Evolutionary conservation across 2,329 filamentous ascomycete species (phyloP), one percentile per base, ranked within the genome.

Genomic region (Grosmannia penicillata): DNA sequence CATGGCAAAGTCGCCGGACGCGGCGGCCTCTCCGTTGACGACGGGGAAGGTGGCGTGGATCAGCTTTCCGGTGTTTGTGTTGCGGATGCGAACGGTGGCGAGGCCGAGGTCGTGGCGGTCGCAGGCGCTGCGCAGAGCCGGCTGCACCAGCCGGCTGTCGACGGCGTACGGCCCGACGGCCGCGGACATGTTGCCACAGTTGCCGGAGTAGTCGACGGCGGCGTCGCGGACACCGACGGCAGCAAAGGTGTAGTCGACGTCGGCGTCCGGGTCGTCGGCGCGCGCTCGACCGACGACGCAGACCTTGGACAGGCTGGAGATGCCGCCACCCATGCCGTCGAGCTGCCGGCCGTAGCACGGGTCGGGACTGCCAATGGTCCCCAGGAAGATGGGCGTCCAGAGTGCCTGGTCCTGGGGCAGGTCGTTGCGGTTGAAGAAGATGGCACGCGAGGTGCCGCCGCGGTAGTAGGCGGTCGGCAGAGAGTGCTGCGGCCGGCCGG

Each of bases 171-270:
- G 78, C 0, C 78, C 81, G 33, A 84, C 67, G 0, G 73, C 67
- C 29, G 70, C 66, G 6, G 65, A 72, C 75, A 85, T 79, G 52
- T 84, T 84, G n/a, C 80, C 80, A 51, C 79, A 84, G 48, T 83
- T 85, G 19, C 78, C 74, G 0, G 75, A 72, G 48, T 72, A 68
- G 49, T 84, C 79, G 3, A 85, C 63, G 24, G 61, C 56, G 5
- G 60, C 59, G 47, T 77, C 66, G 37, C 68, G 68, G 38, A 84
- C 68, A 3, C 78, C 78, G 7, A 84, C 60, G 28, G 77, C 73
- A 2, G 78, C 70, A 51, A 85, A 85, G 0, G 78, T 85, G 50
- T 78, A 84, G 42, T 82, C 73, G 11, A 83, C 62, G 45, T 82
- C 70, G 0, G 66, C 66, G 21, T 64, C 66, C 62, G 57, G 3